Evolutionary conservation across 2,329 filamentous ascomycete genomes (phyloP), one percentile per base, ranked within the genome.

Genomic region (Atkinsonella hypoxylon): DNA sequence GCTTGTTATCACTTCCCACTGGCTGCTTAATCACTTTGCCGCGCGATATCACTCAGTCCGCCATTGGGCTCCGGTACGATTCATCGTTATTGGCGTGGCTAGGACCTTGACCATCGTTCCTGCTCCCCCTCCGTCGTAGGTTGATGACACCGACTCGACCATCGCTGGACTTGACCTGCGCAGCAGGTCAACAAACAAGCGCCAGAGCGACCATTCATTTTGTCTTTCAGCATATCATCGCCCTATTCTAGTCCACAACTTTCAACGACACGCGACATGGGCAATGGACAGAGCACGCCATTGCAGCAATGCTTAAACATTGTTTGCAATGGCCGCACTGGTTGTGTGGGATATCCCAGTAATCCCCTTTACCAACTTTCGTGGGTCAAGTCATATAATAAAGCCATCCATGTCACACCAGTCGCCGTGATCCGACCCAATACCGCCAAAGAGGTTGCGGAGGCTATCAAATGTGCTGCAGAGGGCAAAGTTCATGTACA

Each of bases 391-490:
- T 67, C 71, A 1, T 79, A 75, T 63, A 80, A 80, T 52, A 69
- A 78, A 51, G 74, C 73, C 38, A 60, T 73, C 17, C 60, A 64
- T 2, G 69, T 78, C 22, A 72, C 64, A 6, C 81, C 81, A 0
- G 64, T 70, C 9, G 79, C 77, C 11, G 76, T 84, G 17, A 71
- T 81, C 2, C 68, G 77, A 8, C 81, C 81, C 0, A 63, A 67
- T 5, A 77, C 66, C 0, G 67, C 72, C 11, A 62, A 74, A 20
- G 76, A 83, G 50, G 74, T 84, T 2, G 71, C 78, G 1, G 72
- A 66, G 18, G 75, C 79, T 13, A 71, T 85, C 39, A 72, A 75
- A 47, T 84, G 81, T 58, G 81, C 80, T 5, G 67, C 61, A 2
- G 54, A 71, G 22, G 66, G 69, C 51, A 65, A 66, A 6, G 62